Conservation (phyloP, 345 rosid genomes). For the thale cress (Arabidopsis thaliana) region DNA sequence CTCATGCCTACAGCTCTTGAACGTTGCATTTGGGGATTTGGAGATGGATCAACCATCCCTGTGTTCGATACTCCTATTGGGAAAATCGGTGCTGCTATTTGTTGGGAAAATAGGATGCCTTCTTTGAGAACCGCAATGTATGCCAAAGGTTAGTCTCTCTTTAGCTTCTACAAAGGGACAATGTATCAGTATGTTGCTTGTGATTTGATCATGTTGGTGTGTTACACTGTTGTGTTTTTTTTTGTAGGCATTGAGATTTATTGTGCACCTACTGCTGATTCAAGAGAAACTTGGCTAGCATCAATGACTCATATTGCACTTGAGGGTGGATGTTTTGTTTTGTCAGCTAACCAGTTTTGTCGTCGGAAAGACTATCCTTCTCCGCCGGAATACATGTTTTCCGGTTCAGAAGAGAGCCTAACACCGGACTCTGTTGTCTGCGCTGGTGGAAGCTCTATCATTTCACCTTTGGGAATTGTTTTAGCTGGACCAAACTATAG, state of each 20-base stretch:
- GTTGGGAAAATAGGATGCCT: conserved; percentile 98
- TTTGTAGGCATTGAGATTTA: conserved; percentile 79
- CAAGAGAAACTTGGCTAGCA: conserved; percentile 84
- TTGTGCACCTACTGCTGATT: conserved; percentile 97
- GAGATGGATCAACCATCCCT: conserved; percentile 92
- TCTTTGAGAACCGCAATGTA: conserved; percentile 92
- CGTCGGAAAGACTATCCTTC: conserved; percentile 90
- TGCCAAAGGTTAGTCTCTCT: conserved; percentile 69
- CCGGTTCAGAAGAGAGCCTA: conserved; percentile 68
- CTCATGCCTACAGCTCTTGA: conserved; percentile 91
- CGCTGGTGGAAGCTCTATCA: conserved; percentile 89
- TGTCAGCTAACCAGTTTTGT: conserved; percentile 91
- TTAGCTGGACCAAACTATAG: conserved; percentile 92
- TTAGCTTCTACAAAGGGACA: not conserved
- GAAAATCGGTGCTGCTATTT: conserved; percentile 89
- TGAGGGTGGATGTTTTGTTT: conserved; percentile 93
- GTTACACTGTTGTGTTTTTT: conserved; percentile 10
- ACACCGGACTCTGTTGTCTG: conserved; percentile 82
- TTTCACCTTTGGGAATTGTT: conserved; percentile 83
- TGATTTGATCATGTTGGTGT: conserved; percentile 15
- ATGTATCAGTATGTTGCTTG: not conserved
- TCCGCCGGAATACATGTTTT: conserved; percentile 77
- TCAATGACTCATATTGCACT: conserved; percentile 95
- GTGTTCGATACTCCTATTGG: conserved; percentile 83
- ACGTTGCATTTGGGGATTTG: conserved; percentile 94